Evolutionary conservation across 225 moss, liverwort and hornwort genomes (phyloP).

Genomic region (Anthoceros angustus): DNA sequence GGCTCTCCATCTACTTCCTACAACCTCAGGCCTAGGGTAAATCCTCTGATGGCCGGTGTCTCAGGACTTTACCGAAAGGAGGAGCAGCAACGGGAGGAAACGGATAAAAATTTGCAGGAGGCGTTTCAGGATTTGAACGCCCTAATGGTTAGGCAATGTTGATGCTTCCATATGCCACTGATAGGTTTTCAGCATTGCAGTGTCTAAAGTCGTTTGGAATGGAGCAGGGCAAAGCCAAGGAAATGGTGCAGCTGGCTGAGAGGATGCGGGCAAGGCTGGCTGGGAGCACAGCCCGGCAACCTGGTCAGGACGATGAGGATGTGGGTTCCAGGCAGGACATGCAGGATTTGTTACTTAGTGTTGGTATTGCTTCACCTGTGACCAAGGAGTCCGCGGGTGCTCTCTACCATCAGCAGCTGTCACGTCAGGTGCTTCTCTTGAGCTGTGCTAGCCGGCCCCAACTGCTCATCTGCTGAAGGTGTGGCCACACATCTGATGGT

Average conservation of each 20-base stretch:
- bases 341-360: constrained; percentile 98
- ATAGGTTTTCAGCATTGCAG: neutral
- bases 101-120: constrained; percentile 84
- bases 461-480: neutral
- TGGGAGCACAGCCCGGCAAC: constrained; percentile 33
- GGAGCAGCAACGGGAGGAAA: constrained; percentile 71
- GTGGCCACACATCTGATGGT: neutral
- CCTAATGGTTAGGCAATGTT: constrained; percentile 47
- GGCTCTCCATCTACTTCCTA: constrained; percentile 6
- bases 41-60: constrained; percentile 96
- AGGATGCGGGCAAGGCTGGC: constrained; percentile 75
- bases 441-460: neutral
- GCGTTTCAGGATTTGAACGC: constrained; percentile 89
- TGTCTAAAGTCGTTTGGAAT: neutral
- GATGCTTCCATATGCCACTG: no score
- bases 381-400: constrained; percentile 98
- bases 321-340: constrained; percentile 94
- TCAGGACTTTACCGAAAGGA: constrained; percentile 90
- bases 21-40: constrained; percentile 38
- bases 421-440: constrained; percentile 71
- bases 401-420: constrained; percentile 92
- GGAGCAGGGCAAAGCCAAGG: constrained; percentile 71
- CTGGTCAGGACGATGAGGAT: constrained; percentile 56
- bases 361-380: constrained; percentile 87
- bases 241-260: constrained; percentile 90